These are phyloP conservation scores for Phytophthora aleatoria DNA, from an alignment of 352 stramenopile species.

Conservation along the genomic window DNA sequence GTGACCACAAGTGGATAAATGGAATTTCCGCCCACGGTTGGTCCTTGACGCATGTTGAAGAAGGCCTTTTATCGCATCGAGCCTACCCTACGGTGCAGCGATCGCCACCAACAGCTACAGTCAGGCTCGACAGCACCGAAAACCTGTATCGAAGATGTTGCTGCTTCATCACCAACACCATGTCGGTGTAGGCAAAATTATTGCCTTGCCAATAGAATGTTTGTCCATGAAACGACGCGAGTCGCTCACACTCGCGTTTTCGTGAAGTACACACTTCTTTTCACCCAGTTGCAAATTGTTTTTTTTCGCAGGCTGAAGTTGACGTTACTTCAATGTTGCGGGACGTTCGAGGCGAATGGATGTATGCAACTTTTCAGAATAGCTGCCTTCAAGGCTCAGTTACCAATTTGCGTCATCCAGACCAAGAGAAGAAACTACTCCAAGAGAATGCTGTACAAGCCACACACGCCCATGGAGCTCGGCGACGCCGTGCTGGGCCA, in stretches of 20 bases:
- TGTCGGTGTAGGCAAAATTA: too few relatives aligned
- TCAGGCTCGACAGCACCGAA: too few relatives aligned
- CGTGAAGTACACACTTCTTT: too few relatives aligned
- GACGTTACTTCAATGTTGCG: background rate
- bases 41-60: slow-evolving; percentile 6
- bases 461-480: slow-evolving; percentile 42
- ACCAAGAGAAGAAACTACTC: slow-evolving; percentile 10
- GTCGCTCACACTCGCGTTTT: too few relatives aligned
- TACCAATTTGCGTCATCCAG: slow-evolving; percentile 22
- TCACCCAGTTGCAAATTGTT: too few relatives aligned
- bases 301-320: slow-evolving; percentile 18
- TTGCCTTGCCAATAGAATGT: background rate
- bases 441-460: slow-evolving; percentile 35
- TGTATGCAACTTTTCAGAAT: slow-evolving; percentile 17
- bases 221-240: background rate
- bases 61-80: slow-evolving; percentile 3
- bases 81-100: background rate
- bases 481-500: slow-evolving; percentile 46
- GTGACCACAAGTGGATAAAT: background rate
- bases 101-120: slow-evolving; percentile 3
- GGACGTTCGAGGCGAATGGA: background rate
- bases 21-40: background rate
- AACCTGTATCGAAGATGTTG: too few relatives aligned
- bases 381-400: slow-evolving; percentile 7
- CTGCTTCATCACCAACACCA: too few relatives aligned